phyloP scores from a whole-genome alignment of 208 protist species.

The Acanthamoeba healyi region DNA sequence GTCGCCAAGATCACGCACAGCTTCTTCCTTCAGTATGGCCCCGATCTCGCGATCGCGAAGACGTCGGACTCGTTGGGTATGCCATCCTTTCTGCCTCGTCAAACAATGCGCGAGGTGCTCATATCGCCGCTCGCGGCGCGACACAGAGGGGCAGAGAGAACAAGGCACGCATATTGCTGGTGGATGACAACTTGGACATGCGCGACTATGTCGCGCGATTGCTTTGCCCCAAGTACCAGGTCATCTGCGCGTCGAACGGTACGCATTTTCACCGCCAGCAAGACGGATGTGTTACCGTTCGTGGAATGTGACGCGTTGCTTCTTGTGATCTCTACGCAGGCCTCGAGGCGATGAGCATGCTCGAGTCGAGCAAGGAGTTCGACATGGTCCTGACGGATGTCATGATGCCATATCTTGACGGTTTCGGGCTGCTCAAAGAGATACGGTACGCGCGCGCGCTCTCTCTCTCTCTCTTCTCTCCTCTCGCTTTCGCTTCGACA shows the following conservation, averaged over 20 bases:
- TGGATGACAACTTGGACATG: conserved; percentile 77
- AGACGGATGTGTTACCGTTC: no score
- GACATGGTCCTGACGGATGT: conserved; percentile 21
- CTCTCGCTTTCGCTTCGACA: no score
- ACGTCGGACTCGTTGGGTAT: background rate
- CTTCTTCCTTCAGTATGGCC: background rate
- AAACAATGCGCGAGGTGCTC: no score
- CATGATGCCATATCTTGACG: conserved; percentile 78
- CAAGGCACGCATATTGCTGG: conserved; percentile 17
- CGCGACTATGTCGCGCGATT: conserved; percentile 67
- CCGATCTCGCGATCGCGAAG: no score
- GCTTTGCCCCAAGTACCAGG: background rate
- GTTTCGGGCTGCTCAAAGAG: conserved; percentile 54
- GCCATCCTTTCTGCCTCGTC: background rate
- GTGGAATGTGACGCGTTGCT: no score
- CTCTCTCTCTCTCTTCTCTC: no score
- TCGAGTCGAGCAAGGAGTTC: background rate
- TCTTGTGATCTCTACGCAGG: background rate
- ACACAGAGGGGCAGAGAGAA: background rate
- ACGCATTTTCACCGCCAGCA: background rate
- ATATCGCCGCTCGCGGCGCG: no score
- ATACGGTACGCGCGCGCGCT: background rate
- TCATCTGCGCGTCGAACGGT: conserved; percentile 64
- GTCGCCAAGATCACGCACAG: background rate
- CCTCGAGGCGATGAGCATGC: conserved; percentile 29